phyloP scores from a whole-genome alignment of 2,329 filamentous ascomycete genomes.

The Teratosphaeria viscida region DNA sequence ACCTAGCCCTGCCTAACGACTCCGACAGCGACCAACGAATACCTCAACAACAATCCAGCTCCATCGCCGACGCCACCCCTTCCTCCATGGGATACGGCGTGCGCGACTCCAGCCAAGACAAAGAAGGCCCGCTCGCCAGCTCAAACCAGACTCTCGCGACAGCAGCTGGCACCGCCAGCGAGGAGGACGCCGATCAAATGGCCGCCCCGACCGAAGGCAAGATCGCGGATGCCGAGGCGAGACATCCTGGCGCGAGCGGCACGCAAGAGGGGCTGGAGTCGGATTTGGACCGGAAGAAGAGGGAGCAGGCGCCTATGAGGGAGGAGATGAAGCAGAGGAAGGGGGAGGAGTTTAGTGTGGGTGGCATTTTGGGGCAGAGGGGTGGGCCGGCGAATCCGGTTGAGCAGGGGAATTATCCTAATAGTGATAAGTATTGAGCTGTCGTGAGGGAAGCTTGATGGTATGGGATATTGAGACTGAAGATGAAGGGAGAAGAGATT shows the following conservation, averaged over 20 bases:
- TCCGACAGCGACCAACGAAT: slow-evolving; percentile 26
- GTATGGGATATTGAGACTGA: neutral
- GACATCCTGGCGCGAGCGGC: slow-evolving; percentile 23
- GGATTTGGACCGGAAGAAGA: slow-evolving; percentile 42
- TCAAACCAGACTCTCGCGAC: slow-evolving; percentile 29
- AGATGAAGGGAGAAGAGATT: neutral
- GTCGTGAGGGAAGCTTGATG: neutral
- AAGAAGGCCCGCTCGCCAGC: slow-evolving; percentile 32
- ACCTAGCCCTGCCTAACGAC: neutral
- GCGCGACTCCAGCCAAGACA: slow-evolving; percentile 34
- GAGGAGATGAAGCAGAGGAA: slow-evolving; percentile 32
- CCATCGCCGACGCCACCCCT: slow-evolving; percentile 27
- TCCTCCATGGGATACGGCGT: slow-evolving; percentile 33
- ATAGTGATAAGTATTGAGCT: slow-evolving; percentile 4
- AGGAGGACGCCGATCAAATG: slow-evolving; percentile 36
- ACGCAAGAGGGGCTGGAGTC: slow-evolving; percentile 30
- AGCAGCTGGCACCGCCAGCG: neutral
- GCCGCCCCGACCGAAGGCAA: slow-evolving; percentile 37
- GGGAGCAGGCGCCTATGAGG: slow-evolving; percentile 35
- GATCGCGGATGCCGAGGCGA: slow-evolving; percentile 33
- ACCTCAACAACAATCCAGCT: slow-evolving; percentile 27
- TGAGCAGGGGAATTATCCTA: slow-evolving; percentile 23
- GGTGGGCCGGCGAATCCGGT: slow-evolving; percentile 36
- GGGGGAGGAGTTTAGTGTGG: slow-evolving; percentile 28
- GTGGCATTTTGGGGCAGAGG: slow-evolving; percentile 34